Conservation (phyloP, 805 yeast genomes). For the Monosporozyma aerobia region DNA sequence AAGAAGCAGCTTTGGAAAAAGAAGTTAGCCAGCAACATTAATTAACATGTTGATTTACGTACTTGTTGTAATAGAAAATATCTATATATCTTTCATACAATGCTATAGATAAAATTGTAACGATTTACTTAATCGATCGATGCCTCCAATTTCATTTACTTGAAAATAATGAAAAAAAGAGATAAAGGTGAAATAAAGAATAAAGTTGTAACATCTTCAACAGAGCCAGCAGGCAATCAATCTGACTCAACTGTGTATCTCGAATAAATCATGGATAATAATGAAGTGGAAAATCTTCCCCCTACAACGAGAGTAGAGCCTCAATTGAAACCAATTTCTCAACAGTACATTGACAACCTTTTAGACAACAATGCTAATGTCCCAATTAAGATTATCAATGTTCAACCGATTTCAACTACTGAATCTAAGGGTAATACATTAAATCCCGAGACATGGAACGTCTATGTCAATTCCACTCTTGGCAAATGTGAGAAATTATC, state of each 20-base stretch:
- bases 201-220: neutral
- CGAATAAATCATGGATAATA: neutral
- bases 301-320: neutral
- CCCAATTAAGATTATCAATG: slow-evolving; percentile 20
- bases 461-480: slow-evolving; percentile 23
- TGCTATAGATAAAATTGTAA: neutral
- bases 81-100: neutral
- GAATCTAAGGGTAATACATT: slow-evolving; percentile 11
- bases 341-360: slow-evolving; percentile 6
- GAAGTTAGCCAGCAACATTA: neutral
- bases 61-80: neutral
- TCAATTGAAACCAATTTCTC: slow-evolving; percentile 3
- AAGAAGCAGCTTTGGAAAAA: slow-evolving; percentile 35
- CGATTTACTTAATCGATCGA: neutral
- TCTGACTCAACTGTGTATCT: neutral
- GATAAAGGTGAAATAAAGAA: neutral
- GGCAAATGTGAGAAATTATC: slow-evolving; percentile 18
- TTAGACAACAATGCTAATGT: slow-evolving; percentile 12
- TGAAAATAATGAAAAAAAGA: neutral
- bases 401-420: slow-evolving; percentile 8
- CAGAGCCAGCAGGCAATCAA: neutral
- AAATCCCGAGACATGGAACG: slow-evolving; percentile 16
- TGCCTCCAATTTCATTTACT: neutral
- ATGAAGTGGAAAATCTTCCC: neutral
- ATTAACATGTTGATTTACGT: neutral